These are phyloP conservation scores for Eremothecium cymbalariae DNA, from an alignment of 1,139 yeast genomes.

Conservation along the genomic window DNA sequence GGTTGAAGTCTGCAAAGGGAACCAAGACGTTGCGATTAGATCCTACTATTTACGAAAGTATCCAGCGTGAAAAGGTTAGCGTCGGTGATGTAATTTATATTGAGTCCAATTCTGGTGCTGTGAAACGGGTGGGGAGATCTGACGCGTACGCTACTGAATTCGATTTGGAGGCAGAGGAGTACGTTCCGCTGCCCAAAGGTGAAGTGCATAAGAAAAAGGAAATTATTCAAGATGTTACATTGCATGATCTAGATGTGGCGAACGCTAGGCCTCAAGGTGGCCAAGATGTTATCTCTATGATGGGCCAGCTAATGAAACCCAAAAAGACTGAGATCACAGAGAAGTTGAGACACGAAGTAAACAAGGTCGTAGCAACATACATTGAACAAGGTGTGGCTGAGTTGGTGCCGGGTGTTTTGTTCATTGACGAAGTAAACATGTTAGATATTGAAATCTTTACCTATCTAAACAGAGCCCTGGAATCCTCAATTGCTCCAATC, in stretches of 20 bases:
- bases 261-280: conserved; percentile 98
- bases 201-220: conserved; percentile 98
- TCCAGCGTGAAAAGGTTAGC: conserved; percentile 89
- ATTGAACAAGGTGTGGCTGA: conserved; percentile 98
- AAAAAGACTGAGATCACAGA: conserved; percentile 98
- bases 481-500: conserved; percentile 84
- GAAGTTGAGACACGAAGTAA: conserved; percentile 84
- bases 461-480: conserved; percentile 86
- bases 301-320: conserved; percentile 96
- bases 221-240: conserved; percentile 92
- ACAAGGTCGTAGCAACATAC: conserved; percentile 90
- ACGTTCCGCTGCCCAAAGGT: conserved; percentile 96
- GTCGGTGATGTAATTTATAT: conserved; percentile 96
- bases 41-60: conserved; percentile 91
- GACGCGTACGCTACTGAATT: conserved; percentile 98
- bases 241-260: conserved; percentile 93
- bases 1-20: conserved; percentile 92
- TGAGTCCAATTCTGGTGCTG: conserved; percentile 96
- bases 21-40: conserved; percentile 87
- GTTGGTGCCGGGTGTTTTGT: conserved; percentile 92
- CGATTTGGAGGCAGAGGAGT: conserved; percentile 96
- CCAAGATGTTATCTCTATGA: conserved; percentile 95
- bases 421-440: conserved; percentile 98
- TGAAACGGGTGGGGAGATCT: conserved; percentile 93
- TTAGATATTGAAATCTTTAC: conserved; percentile 93